phyloP scores from a whole-genome alignment of 306 rosid genomes.

The Pyrus communis region DNA sequence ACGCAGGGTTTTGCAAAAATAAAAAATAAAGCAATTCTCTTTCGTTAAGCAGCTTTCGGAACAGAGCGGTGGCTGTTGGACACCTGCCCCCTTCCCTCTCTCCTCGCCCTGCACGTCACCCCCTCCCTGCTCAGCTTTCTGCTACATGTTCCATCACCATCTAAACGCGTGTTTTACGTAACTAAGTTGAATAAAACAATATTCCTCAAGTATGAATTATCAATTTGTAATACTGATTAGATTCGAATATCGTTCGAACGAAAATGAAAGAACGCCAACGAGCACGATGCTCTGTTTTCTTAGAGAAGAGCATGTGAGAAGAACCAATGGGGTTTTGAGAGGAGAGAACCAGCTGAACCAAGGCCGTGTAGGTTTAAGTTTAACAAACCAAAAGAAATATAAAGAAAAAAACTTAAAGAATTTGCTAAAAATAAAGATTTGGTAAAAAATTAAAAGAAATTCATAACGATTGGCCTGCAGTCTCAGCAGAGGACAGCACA shows the following conservation, averaged over 20 bases:
- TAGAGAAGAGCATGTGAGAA: not conserved
- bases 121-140: conserved; percentile 19
- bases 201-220: no score
- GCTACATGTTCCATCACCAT: conserved; percentile 5
- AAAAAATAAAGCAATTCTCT: not conserved
- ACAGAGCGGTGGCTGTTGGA: conserved; percentile 26
- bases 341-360: not conserved
- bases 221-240: not conserved
- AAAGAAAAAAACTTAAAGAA: not conserved
- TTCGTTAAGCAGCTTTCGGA: not conserved
- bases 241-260: no score
- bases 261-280: no score
- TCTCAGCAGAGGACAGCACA: not conserved
- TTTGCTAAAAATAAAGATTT: not conserved
- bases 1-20: not conserved
- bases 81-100: conserved; percentile 41
- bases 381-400: not conserved
- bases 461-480: not conserved
- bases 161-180: not conserved
- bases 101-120: conserved; percentile 39
- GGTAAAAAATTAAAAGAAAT: not conserved
- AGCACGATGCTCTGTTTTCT: not conserved
- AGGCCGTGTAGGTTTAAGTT: not conserved
- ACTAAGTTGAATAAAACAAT: no score
- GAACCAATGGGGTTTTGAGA: not conserved